Evolutionary conservation across 805 yeast genomes (phyloP), one percentile per base, ranked within the genome.

Genomic region (Phaffomyces antillensis): DNA sequence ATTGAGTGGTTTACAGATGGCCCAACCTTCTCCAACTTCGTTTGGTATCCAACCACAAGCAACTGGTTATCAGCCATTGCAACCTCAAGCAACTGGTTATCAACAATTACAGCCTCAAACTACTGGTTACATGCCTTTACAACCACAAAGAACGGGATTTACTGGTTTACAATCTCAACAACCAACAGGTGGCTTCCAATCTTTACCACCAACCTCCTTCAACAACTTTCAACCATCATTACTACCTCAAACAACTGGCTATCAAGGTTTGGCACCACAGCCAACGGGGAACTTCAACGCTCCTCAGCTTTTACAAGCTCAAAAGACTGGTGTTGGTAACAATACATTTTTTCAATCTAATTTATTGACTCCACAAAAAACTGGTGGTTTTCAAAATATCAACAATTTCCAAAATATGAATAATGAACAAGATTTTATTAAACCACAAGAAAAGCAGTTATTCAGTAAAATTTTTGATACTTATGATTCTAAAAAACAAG

Each of bases 381-480:
- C 63, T 30, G 63, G 63, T 3, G 63, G 63, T 1, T 59, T 59
- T 50, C 57, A 54, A 40, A 49, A 57, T 59, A 46, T 60, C 59
- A 51, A 52, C 16, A 52, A 53, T 25, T 53, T 49, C 24, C 55
- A 56, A 13, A 58, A 63, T 51, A 60, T 31, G 59, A 60, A 45
- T 59, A 66, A 43, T 58, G 61, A 65, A 39, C 73, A 78, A 16
- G 80, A 83, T 47, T 83, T 84, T 23, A 88, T 91, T 54, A 81
- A 95, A 41, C 84, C 86, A 55, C 88, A 86, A 55, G 98, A 91
- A 60, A 90, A 88, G 60, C 73, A 73, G 45, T 79, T 88, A 46
- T 91, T 90, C 66, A 95, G 86, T 57, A 86, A 83, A 41, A 86
- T 91, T 47, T 91, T 93, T 67, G 76, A 74, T 44, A 89, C 93